Evolutionary conservation across 2,329 filamentous ascomycete species (phyloP).

Genomic region (Penicillium italicum): DNA sequence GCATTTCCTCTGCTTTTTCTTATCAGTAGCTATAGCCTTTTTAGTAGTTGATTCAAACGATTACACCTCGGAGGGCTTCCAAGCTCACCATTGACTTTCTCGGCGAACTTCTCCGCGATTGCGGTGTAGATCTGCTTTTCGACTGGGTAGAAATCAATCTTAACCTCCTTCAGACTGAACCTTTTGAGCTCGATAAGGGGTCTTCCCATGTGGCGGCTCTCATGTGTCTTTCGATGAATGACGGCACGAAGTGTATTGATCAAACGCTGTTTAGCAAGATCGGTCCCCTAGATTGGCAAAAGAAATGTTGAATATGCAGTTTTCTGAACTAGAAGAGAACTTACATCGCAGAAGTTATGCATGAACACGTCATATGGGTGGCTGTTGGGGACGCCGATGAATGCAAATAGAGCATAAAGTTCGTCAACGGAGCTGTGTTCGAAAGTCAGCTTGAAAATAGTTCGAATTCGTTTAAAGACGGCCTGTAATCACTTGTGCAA

Average conservation of each 20-base stretch:
- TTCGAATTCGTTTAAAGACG: background rate
- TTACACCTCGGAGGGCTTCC: background rate
- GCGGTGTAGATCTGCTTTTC: background rate
- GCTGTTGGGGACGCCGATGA: background rate
- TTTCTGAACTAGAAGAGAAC: rapidly evolving
- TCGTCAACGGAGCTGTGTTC: background rate
- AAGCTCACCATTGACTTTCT: background rate
- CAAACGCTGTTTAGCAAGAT: background rate
- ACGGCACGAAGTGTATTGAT: background rate
- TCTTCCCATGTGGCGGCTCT: background rate
- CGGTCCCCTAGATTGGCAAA: background rate
- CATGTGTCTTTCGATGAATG: background rate
- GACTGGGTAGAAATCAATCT: background rate
- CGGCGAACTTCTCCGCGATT: background rate
- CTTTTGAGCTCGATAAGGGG: background rate
- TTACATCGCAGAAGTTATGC: background rate
- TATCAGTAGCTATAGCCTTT: background rate
- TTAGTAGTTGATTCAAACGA: background rate
- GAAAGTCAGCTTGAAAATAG: background rate
- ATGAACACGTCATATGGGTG: background rate
- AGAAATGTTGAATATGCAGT: background rate
- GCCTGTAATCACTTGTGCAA: background rate
- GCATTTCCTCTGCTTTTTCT: background rate
- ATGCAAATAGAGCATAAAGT: background rate
- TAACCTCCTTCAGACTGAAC: background rate